Percentiles rank a stretch among this genome's conserved stretches.
These are phyloP conservation scores for Solanum piurae DNA, from an alignment of 257 asterid species.

Conservation along the genomic window DNA sequence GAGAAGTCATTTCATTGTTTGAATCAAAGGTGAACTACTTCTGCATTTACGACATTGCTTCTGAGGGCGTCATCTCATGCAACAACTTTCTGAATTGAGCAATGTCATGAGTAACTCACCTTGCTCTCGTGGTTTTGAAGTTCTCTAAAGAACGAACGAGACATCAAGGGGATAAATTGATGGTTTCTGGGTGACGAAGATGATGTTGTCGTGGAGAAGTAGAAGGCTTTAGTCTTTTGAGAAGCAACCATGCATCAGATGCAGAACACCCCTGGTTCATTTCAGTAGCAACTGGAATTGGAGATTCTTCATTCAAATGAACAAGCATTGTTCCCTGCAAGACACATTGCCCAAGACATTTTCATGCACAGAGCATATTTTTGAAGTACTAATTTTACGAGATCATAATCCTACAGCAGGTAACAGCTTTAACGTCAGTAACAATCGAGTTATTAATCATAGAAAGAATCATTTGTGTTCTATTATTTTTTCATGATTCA, in stretches of 20 bases:
- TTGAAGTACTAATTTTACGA: background rate
- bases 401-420: background rate
- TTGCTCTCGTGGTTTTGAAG: background rate
- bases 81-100: background rate
- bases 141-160: background rate
- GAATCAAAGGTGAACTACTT: background rate
- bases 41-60: background rate
- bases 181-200: conserved; percentile 15
- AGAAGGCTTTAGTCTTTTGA: conserved; percentile 39
- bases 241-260: conserved; percentile 67
- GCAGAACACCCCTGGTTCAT: conserved; percentile 70
- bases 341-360: background rate
- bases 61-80: background rate
- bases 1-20: background rate
- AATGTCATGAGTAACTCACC: background rate
- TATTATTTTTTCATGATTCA: background rate
- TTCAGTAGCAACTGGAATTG: conserved; percentile 57
- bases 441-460: background rate
- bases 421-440: background rate
- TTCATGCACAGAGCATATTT: background rate
- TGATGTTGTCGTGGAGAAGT: conserved; percentile 13
- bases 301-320: conserved; percentile 33
- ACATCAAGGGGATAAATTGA: conserved; percentile 35
- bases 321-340: conserved; percentile 70
- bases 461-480: background rate